These are phyloP conservation scores for Mycena venus DNA, from an alignment of 768 basidiomycete species.

Conservation along the genomic window DNA sequence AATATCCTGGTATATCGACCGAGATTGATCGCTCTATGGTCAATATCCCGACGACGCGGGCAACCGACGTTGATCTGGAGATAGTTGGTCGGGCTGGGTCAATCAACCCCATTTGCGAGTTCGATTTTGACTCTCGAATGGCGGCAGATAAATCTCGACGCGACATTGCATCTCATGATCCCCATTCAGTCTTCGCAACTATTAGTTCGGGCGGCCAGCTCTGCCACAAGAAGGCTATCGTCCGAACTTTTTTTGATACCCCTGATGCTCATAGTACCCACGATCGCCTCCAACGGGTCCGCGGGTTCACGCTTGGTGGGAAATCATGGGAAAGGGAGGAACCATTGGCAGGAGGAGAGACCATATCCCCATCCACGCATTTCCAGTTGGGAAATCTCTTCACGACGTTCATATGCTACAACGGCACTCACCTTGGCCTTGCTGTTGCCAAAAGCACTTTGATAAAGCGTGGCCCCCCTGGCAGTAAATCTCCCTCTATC, in stretches of 20 bases:
- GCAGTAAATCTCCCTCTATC: neutral
- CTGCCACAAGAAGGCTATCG: conserved; percentile 32
- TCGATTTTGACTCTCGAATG: conserved; percentile 3
- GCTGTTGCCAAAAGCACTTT: neutral
- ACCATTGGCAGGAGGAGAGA: neutral
- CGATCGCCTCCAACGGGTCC: conserved; percentile 39
- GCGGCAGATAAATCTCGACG: neutral
- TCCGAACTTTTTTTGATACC: conserved; percentile 27
- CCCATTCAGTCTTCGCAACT: neutral
- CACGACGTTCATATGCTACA: neutral
- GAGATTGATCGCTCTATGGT: conserved; percentile 35
- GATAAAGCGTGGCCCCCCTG: neutral
- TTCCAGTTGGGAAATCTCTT: conserved; percentile 7
- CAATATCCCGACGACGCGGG: too few species aligned
- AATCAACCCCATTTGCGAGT: neutral
- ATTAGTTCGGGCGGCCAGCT: neutral
- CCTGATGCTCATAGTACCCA: conserved; percentile 30
- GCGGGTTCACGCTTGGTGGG: conserved; percentile 32
- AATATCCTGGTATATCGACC: conserved; percentile 43
- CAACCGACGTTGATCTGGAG: too few species aligned
- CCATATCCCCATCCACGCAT: neutral
- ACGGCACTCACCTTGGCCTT: conserved; percentile 1
- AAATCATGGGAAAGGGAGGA: conserved; percentile 29
- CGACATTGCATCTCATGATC: conserved; percentile 9
- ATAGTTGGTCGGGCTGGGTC: too few species aligned